Evolutionary conservation across 192 early-diverging fungal genomes (phyloP).

Genomic region (Podochytrium sp.): DNA sequence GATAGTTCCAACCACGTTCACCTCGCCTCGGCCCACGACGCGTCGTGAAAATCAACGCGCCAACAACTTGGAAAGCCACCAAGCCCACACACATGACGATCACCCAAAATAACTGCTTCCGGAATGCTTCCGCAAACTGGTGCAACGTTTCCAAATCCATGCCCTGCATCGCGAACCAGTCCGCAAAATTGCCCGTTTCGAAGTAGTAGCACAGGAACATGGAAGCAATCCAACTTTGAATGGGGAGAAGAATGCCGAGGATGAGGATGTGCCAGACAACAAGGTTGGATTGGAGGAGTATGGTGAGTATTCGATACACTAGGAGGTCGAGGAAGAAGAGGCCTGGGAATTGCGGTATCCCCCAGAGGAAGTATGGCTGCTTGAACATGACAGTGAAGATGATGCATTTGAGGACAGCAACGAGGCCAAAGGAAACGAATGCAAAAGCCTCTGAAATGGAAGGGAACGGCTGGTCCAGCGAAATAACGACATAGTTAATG

Average conservation of each 20-base stretch:
- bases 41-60: too few relatives aligned
- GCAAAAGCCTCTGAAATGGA: not conserved
- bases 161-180: not conserved
- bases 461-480: not conserved
- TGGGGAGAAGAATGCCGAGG: not conserved
- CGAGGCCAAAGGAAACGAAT: not conserved
- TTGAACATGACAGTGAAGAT: not conserved
- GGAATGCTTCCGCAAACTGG: not conserved
- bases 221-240: not conserved
- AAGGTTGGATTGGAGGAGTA: too few relatives aligned
- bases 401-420: not conserved
- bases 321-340: not conserved
- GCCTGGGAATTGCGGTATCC: not conserved
- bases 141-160: not conserved
- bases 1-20: not conserved
- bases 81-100: not conserved
- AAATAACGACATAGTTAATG: too few relatives aligned
- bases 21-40: not conserved
- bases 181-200: not conserved
- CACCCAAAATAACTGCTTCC: not conserved
- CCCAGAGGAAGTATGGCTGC: not conserved
- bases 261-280: not conserved
- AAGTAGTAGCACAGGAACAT: not conserved
- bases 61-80: not conserved
- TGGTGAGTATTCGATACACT: too few relatives aligned